Percentiles rank a stretch among this genome's conserved stretches.
phyloP scores from a whole-genome alignment of 306 rosid genomes.

The Aeschynomene evenia region DNA sequence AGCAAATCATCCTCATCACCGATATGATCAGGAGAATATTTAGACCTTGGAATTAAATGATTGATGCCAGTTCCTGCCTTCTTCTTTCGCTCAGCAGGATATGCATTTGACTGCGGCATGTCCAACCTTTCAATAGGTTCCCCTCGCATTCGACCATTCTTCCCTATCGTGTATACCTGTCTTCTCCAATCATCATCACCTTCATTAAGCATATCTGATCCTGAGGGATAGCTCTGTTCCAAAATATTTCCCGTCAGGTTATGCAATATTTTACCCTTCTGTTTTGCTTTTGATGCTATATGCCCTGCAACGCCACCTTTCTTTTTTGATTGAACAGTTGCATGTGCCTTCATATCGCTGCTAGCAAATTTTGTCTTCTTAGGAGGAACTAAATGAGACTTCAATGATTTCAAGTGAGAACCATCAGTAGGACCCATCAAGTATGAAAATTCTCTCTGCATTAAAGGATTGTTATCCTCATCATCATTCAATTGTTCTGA shows the following conservation, averaged over 20 bases:
- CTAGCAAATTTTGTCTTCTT: slow-evolving; percentile 53
- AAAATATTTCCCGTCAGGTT: slow-evolving; percentile 41
- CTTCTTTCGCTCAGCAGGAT: slow-evolving; percentile 50
- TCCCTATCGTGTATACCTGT: slow-evolving; percentile 41
- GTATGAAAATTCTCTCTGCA: slow-evolving; percentile 74
- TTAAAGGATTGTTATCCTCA: slow-evolving; percentile 69
- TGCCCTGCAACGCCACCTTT: slow-evolving; percentile 49
- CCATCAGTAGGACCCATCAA: slow-evolving; percentile 54
- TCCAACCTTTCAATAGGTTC: slow-evolving; percentile 51
- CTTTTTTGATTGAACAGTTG: slow-evolving; percentile 43
- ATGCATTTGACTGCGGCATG: slow-evolving; percentile 43
- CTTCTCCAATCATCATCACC: slow-evolving; percentile 55
- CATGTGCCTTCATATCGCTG: slow-evolving; percentile 55
- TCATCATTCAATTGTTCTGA: slow-evolving; percentile 80
- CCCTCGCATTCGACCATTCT: slow-evolving; percentile 54
- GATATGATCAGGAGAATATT: slow-evolving; percentile 44
- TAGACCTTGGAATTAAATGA: slow-evolving; percentile 42
- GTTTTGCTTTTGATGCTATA: slow-evolving; percentile 61
- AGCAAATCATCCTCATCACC: slow-evolving; percentile 58
- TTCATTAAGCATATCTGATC: slow-evolving; percentile 47
- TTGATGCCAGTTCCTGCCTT: slow-evolving; percentile 47
- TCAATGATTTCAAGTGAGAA: slow-evolving; percentile 49
- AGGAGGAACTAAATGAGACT: slow-evolving; percentile 55
- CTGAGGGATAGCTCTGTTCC: slow-evolving; percentile 51
- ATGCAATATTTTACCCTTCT: slow-evolving; percentile 62